Base-by-base conservation (phyloP, 106 monocot species). In the Acorus gramineus region DNA sequence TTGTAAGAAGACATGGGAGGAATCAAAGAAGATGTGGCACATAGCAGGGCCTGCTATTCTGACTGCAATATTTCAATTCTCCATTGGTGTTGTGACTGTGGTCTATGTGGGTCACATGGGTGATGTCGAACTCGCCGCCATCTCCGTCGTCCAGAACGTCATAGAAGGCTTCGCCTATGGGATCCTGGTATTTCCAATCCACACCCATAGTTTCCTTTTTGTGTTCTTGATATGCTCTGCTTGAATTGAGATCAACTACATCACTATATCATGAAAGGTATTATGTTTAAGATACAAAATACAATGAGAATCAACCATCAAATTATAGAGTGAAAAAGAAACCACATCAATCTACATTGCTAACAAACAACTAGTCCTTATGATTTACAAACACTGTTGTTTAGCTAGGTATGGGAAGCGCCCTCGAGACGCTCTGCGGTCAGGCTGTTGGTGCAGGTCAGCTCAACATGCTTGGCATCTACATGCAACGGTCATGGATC, bases 401-500 rank as follows among this genome's bases (percentile, higher is more conserved):
- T 5, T 52, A 52, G 52, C 9, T 5, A 52, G 52, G 52, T 1
- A 52, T 52, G 52, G 52, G 52, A 52, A 52, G 52, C 52, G 52
- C 52, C 9, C 52, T 52, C 7, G 52, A 52, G 52, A 52, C 52
- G 5, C 9, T 52, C 9, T 52, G 9, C 52, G 52, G 52, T 9
- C 52, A 52, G 9, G 52, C 52, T 52, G 52, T 52, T 52, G 52
- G 52, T 9, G 52, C 52, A 5, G 52, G 52, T 0, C 52, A 52
- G 9, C 52, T 52, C 9, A 7, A 52, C 52, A 52, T 52, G 52
- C 52, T 52, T 9, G 9, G 52, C 5, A 52, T 52, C 52, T 52
- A 52, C 52, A 52, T 52, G 52, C 52, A 52, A 9, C 5, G 52
- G 52, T 52, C 52, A 52, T 52, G 52, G 52, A 61, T 89, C 46